Conservation (phyloP, 768 basidiomycete genomes). For the Goffeauzyma gilvescens region DNA sequence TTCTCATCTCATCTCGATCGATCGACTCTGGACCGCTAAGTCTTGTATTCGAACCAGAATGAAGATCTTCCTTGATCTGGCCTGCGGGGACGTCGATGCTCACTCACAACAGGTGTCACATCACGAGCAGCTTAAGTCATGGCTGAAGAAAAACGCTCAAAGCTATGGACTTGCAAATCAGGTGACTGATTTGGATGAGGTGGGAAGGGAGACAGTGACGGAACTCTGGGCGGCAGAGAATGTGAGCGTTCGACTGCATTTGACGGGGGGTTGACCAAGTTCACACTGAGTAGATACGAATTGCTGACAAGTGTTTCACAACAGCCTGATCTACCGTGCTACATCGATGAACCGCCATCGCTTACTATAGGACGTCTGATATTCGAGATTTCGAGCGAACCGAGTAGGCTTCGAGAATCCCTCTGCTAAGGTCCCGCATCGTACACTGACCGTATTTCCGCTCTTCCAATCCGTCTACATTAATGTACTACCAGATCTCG, state of each 20-base stretch:
- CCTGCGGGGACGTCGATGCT: no score
- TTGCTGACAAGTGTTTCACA: neutral
- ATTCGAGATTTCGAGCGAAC: constrained; percentile 2
- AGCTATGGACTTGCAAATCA: constrained; percentile 36
- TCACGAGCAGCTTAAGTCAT: no score
- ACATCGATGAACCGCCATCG: constrained; percentile 12
- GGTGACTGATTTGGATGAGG: constrained; percentile 35
- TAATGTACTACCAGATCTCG: constrained; percentile 33
- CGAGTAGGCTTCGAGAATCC: constrained; percentile 28
- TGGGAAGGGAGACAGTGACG: constrained; percentile 34
- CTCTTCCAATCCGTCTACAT: no score
- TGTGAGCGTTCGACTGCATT: no score
- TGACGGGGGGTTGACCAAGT: no score
- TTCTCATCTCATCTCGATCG: no score
- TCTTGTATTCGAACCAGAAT: no score
- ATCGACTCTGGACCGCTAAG: no score
- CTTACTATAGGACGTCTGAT: constrained; percentile 10
- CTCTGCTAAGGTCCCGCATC: constrained; percentile 35
- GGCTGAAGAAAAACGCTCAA: constrained; percentile 33
- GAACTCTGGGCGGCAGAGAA: constrained; percentile 5
- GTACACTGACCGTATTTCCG: no score
- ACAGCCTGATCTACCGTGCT: constrained; percentile 2
- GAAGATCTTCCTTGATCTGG: no score
- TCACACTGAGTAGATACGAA: no score
- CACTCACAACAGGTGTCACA: no score